A percentile compares a stretch with the other conserved stretches of the same genome.
Evolutionary conservation across 805 yeast species (phyloP).

Genomic region (Barnettozyma californica): DNA sequence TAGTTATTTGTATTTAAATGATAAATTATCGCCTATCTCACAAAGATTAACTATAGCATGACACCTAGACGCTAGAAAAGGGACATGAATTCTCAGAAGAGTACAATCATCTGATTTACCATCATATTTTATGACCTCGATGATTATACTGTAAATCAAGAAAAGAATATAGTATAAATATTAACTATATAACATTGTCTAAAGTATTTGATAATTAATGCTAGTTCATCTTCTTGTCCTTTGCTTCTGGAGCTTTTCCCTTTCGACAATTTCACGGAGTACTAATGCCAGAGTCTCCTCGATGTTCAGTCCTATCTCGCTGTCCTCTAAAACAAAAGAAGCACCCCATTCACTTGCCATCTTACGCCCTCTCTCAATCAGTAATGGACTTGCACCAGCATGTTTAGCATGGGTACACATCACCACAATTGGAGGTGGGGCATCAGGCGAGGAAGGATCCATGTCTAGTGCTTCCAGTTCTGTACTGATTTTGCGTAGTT

Average conservation of each 20-base stretch:
- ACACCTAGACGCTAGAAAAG: too few relatives aligned
- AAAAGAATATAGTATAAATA: too few relatives aligned
- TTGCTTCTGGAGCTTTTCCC: conserved; percentile 27
- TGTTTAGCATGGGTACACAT: conserved; percentile 60
- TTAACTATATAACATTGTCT: too few relatives aligned
- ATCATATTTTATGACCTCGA: too few relatives aligned
- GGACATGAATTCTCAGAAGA: too few relatives aligned
- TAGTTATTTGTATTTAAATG: too few relatives aligned
- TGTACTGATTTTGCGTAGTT: conserved; percentile 27
- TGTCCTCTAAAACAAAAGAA: conserved; percentile 61
- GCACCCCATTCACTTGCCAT: conserved; percentile 59
- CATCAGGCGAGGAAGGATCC: conserved; percentile 33
- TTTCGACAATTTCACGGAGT: conserved; percentile 55
- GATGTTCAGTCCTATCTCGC: conserved; percentile 41
- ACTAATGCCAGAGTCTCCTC: conserved; percentile 54
- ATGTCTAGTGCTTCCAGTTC: conserved; percentile 28
- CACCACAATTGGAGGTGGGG: conserved; percentile 62
- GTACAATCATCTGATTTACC: too few relatives aligned
- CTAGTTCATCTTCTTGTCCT: conserved; percentile 1
- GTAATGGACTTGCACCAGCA: conserved; percentile 52
- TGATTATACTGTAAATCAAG: too few relatives aligned
- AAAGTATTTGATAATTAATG: neutral
- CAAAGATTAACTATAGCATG: too few relatives aligned
- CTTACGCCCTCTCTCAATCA: conserved; percentile 52
- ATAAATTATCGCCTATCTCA: too few relatives aligned